phyloP scores from a whole-genome alignment of 2,329 filamentous ascomycete genomes.

The Leptographium procerum region DNA sequence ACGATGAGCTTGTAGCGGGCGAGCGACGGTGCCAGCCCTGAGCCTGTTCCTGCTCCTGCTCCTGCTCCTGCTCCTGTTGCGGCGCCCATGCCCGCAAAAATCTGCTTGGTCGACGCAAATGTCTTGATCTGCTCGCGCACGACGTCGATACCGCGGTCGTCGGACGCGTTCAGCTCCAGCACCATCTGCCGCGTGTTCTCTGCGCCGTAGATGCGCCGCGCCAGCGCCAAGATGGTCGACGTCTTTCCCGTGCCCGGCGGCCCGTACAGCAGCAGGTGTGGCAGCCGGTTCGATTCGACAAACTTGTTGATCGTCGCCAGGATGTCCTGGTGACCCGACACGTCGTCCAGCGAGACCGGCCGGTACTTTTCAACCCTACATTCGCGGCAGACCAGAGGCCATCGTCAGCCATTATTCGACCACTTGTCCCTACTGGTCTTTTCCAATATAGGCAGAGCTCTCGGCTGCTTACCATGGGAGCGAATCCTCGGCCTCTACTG shows the following conservation, averaged over 20 bases:
- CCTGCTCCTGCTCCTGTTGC: conserved; percentile 26
- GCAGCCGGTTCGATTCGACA: conserved; percentile 83
- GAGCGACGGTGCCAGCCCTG: conserved; percentile 37
- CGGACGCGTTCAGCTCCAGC: conserved; percentile 90
- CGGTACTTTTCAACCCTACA: conserved; percentile 98
- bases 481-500: conserved; percentile 86
- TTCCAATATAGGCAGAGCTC: not conserved
- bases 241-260: conserved; percentile 97
- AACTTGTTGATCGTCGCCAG: conserved; percentile 97
- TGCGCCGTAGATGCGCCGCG: conserved; percentile 80
- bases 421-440: no score
- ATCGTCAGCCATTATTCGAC: not conserved
- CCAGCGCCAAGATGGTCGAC: conserved; percentile 87
- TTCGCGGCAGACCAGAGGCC: not conserved
- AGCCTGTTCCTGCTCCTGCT: conserved; percentile 15
- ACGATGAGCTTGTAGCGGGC: conserved; percentile 88
- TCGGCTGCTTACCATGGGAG: conserved; percentile 62
- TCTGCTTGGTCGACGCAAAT: conserved; percentile 95
- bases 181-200: conserved; percentile 98
- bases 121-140: conserved; percentile 99
- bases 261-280: conserved; percentile 92
- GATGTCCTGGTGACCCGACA: conserved; percentile 95
- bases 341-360: conserved; percentile 77
- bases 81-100: conserved; percentile 55
- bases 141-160: conserved; percentile 95